Base-by-base conservation (phyloP, 495 filamentous ascomycete genomes). In the Aspergillus bridgeri region DNA sequence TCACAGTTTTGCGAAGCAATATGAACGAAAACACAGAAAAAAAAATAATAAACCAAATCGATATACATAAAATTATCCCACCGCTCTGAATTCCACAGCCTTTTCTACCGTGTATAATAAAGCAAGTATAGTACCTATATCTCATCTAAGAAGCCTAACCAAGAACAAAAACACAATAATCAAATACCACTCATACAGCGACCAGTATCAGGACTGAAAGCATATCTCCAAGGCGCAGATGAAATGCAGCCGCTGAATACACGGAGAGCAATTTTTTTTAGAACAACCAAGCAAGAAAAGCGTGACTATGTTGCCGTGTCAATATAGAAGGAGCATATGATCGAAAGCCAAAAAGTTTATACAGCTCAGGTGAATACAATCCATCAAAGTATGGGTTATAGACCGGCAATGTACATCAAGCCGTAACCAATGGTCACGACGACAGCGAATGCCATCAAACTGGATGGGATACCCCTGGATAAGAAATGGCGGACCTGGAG, bases 401-500 rank as follows among this genome's bases (percentile, higher is more conserved):
- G 79, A 0, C 90, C 90, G 25, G 84, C 83, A 24, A 91, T 72
- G 62, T 82, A 75, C 92, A 96, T 96, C 62, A 94, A 79, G 8
- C 86, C 90, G 70, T 97, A 98, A 3, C 94, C 95, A 45, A 89
- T 52, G 3, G 90, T 90, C 19, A 96, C 81, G 17, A 97, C 84
- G n/a, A 98, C 89, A 2, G 79, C 73, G 58, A 96, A 86, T 17
- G 89, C 81, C 48, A 97, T 78, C 17, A 97, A 59, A 78, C 89
- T 93, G 61, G 86, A 83, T 3, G 95, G 93, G 55, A 98, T 84
- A 61, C 94, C 94, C 22, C 92, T 76, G 22, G 86, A 91, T 57
- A 99, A 86, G 74, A 99, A 99, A 68, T 99, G 94, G 62, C 88
- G 89, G 24, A 98, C 94, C 53, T 87, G 77, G 53, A 99, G 80